A percentile compares a stretch with the other conserved stretches of the same genome.
Conservation (phyloP, 805 yeast species). For the Metschnikowia rubicola region DNA sequence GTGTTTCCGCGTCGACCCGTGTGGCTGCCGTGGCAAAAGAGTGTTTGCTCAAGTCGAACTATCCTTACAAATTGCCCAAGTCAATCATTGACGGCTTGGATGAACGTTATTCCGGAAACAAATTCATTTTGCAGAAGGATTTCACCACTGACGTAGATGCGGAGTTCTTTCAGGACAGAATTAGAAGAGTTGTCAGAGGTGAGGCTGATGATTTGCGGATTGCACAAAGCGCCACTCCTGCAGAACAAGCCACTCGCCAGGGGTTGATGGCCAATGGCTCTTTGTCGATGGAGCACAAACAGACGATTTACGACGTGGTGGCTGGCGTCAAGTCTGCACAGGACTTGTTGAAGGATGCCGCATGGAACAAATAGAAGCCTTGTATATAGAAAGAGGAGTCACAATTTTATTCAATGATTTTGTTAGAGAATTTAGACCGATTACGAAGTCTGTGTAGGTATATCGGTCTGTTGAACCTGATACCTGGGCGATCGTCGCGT, state of each 20-base stretch:
- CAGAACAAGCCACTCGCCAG: constrained; percentile 14
- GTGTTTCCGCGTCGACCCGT: constrained; percentile 26
- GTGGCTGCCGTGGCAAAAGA: constrained; percentile 41
- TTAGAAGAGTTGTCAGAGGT: constrained; percentile 34
- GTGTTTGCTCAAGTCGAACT: constrained; percentile 35
- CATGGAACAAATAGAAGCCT: constrained; percentile 21
- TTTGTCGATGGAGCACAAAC: constrained; percentile 26
- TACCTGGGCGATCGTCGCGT: too few relatives aligned
- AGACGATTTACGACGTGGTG: constrained; percentile 28
- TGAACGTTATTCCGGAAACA: constrained; percentile 22
- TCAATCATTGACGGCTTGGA: constrained; percentile 25
- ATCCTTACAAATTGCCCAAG: constrained; percentile 39
- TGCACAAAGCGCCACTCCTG: not conserved
- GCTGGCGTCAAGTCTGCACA: constrained; percentile 26
- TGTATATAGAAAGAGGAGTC: not conserved
- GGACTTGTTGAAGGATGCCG: constrained; percentile 25
- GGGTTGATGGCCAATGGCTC: constrained; percentile 30
- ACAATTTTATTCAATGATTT: too few relatives aligned
- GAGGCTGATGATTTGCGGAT: constrained; percentile 17
- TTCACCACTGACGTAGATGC: constrained; percentile 23
- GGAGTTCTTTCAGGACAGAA: constrained; percentile 21
- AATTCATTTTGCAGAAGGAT: constrained; percentile 31
- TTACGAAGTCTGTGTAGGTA: too few relatives aligned
- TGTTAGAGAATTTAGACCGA: too few relatives aligned
- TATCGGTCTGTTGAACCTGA: too few relatives aligned